Base-by-base conservation (phyloP, 768 basidiomycete genomes). In the Lactarius sanguifluus region DNA sequence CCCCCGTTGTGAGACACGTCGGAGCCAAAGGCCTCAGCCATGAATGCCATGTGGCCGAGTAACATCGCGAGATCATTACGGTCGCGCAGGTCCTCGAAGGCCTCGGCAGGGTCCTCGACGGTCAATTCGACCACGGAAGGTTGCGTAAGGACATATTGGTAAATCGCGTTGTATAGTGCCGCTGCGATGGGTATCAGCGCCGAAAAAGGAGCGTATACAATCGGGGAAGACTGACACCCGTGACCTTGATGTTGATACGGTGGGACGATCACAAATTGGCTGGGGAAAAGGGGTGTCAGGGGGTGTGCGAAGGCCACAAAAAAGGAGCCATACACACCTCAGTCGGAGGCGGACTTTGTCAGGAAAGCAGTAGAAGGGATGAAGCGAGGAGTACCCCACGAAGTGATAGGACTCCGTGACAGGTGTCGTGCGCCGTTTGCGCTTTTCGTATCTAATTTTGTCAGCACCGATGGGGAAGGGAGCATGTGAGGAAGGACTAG, bases 101-200 rank as follows among this genome's bases (percentile, higher is more conserved):
- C 92, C 78, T 99, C 97, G 0, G 94, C 94, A 1, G 97, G 97
- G 75, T 99, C 97, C 78, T 99, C 97, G 25, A 99, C 92, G 1
- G 95, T 97, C 50, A 98, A 79, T 76, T 98, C 96, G n/a, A 91
- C 88, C 45, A 96, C 85, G 59, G 84, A 79, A 2, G 87, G 81
- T 57, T 83, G 84, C 16, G 83, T 78, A 52, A 91, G 75, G 23
- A 91, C 83, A 72, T 92, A 85, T 73, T 87, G 82, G 78, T 96
- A 96, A 61, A 94, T 88, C 1, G 94, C 86, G 55, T 80, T 85
- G 81, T 97, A 98, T 15, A 98, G 85, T 69, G 90, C 87, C 58
- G 95, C 94, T 96, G 72, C 8, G 67, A 58, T 36, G 30, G 34
- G 61, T 12, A 55, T 62, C 25, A 58, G 56, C 52, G 45, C 57